Evolutionary conservation across 257 asterid genomes (phyloP).

Genomic region (Craterostigma plantagineum): DNA sequence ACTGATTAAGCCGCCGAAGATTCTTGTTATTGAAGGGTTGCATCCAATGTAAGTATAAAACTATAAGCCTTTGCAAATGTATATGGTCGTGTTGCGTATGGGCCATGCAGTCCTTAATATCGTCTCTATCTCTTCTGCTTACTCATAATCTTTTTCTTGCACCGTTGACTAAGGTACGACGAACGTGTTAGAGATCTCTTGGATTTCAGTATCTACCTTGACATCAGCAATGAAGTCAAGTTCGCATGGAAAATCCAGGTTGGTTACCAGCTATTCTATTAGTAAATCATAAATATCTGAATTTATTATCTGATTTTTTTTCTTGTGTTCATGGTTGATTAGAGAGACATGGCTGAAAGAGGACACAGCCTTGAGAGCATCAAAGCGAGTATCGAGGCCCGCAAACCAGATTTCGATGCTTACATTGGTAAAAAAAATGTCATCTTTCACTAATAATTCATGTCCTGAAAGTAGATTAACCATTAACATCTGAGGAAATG

Average conservation of each 20-base stretch:
- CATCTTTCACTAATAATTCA: neutral
- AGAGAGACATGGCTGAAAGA: constrained; percentile 99
- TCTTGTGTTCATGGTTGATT: neutral
- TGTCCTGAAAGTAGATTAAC: too few relatives aligned
- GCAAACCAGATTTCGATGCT: constrained; percentile 92
- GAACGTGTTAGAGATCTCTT: constrained; percentile 81
- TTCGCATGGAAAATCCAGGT: constrained; percentile 87
- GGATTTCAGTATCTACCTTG: constrained; percentile 96
- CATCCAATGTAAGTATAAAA: constrained; percentile 87
- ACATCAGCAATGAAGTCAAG: constrained; percentile 92
- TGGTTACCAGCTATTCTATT: too few relatives aligned
- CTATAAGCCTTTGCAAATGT: too few relatives aligned
- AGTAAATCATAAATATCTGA: too few relatives aligned
- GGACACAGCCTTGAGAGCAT: constrained; percentile 98
- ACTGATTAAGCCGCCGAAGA: constrained; percentile 78
- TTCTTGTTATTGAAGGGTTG: constrained; percentile 86
- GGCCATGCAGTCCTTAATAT: too few relatives aligned
- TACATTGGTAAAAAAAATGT: constrained; percentile 78
- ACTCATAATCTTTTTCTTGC: neutral
- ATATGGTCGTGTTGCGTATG: too few relatives aligned
- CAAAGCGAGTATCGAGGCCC: constrained; percentile 89
- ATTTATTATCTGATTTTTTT: too few relatives aligned
- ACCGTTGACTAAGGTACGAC: constrained; percentile 51
- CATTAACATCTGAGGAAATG: too few relatives aligned
- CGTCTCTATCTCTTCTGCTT: neutral